phyloP scores from a whole-genome alignment of 2,329 filamentous ascomycete genomes.

The Shiraia sp. region DNA sequence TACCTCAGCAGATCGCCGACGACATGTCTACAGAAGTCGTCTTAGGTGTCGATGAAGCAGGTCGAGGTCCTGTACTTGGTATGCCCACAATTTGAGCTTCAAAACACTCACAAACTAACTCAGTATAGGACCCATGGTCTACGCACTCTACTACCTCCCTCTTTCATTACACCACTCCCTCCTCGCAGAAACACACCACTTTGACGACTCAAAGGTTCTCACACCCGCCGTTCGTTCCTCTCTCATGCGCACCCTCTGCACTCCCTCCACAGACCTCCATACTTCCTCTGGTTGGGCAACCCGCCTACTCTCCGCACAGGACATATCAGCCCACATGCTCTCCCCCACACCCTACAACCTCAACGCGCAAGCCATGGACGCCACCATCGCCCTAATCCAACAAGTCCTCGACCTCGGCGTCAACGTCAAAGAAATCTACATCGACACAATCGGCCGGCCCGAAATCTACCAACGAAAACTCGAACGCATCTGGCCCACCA shows the following conservation, averaged over 20 bases:
- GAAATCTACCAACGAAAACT: slow-evolving; percentile 82
- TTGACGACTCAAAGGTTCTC: slow-evolving; percentile 94
- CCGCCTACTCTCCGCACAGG: slow-evolving; percentile 76
- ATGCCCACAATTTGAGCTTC: slow-evolving; percentile 47
- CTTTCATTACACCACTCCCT: slow-evolving; percentile 69
- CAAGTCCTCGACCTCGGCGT: slow-evolving; percentile 77
- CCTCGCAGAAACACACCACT: slow-evolving; percentile 77
- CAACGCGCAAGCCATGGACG: slow-evolving; percentile 94
- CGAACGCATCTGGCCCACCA: slow-evolving; percentile 78
- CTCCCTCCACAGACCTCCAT: slow-evolving; percentile 60
- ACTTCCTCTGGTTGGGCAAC: slow-evolving; percentile 81
- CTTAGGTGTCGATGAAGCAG: slow-evolving; percentile 91
- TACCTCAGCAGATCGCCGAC: slow-evolving; percentile 45
- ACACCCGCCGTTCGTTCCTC: slow-evolving; percentile 76
- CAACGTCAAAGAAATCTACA: slow-evolving; percentile 85
- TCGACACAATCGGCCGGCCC: slow-evolving; percentile 90
- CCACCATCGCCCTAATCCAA: slow-evolving; percentile 80
- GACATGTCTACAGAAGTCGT: slow-evolving; percentile 66
- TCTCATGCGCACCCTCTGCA: slow-evolving; percentile 75
- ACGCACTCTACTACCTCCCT: slow-evolving; percentile 71
- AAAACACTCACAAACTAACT: slow-evolving; percentile 15
- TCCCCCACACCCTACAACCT: slow-evolving; percentile 75
- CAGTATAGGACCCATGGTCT: slow-evolving; percentile 69
- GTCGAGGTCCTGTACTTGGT: slow-evolving; percentile 89
- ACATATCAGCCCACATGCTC: slow-evolving; percentile 81